Evolutionary conservation across 805 yeast genomes (phyloP).

Genomic region (Kluyveromyces nonfermentans): DNA sequence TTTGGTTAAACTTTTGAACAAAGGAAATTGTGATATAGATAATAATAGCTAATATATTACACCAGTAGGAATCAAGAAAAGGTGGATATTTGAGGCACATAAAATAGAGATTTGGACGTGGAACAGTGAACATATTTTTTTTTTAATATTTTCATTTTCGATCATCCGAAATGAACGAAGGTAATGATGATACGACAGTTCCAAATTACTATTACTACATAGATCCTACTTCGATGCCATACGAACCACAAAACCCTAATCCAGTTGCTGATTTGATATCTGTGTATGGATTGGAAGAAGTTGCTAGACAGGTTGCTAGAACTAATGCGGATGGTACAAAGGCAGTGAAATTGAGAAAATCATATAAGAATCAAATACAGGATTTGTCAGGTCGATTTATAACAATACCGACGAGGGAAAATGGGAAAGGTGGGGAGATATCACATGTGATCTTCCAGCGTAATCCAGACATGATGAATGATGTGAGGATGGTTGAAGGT

Average conservation of each 20-base stretch:
- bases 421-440: conserved; percentile 31
- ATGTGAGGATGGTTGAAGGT: conserved; percentile 16
- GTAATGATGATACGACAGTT: conserved; percentile 19
- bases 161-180: background rate
- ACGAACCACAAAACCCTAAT: conserved; percentile 47
- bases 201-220: conserved; percentile 32
- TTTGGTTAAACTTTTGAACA: too few relatives aligned
- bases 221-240: conserved; percentile 24
- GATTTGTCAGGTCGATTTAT: conserved; percentile 76
- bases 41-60: too few relatives aligned
- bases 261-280: conserved; percentile 63
- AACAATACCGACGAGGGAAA: conserved; percentile 41
- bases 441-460: conserved; percentile 27
- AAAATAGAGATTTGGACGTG: background rate
- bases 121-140: background rate
- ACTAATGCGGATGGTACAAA: conserved; percentile 80
- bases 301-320: conserved; percentile 78
- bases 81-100: background rate
- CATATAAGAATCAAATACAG: conserved; percentile 84
- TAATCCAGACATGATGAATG: conserved; percentile 26
- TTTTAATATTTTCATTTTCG: background rate
- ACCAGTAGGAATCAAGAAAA: background rate
- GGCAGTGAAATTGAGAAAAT: conserved; percentile 87
- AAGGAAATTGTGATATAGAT: background rate
- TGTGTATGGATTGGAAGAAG: conserved; percentile 53